Evolutionary conservation across 768 basidiomycete genomes (phyloP).

Genomic region (Xanthoconium purpureum): DNA sequence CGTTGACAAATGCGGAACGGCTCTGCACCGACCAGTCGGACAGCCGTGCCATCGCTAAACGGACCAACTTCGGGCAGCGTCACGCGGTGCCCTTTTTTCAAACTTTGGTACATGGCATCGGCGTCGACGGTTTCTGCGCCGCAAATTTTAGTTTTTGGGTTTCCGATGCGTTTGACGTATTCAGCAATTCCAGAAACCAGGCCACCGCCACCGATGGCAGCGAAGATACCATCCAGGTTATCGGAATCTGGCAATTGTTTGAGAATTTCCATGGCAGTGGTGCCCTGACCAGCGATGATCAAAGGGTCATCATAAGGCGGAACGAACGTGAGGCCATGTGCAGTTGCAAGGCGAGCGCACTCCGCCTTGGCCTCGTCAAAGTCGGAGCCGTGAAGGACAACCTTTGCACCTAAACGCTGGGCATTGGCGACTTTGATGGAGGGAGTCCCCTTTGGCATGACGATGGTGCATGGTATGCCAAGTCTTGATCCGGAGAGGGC

Average conservation of each 20-base stretch:
- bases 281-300: conserved; percentile 96
- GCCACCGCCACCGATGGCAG: conserved; percentile 92
- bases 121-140: conserved; percentile 96
- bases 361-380: conserved; percentile 97
- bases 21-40: conserved; percentile 92
- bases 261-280: conserved; percentile 90
- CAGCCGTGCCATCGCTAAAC: conserved; percentile 97
- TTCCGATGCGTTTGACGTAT: conserved; percentile 91
- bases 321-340: conserved; percentile 81
- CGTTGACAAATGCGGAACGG: conserved; percentile 89
- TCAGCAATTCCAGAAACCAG: conserved; percentile 86
- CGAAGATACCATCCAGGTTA: conserved; percentile 80
- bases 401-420: conserved; percentile 90
- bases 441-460: conserved; percentile 95
- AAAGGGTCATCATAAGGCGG: conserved; percentile 98
- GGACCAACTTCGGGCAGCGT: conserved; percentile 88
- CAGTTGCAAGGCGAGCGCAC: conserved; percentile 77
- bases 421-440: conserved; percentile 96
- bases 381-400: conserved; percentile 86
- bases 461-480: conserved; percentile 93
- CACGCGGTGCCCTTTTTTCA: conserved; percentile 78
- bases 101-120: conserved; percentile 87
- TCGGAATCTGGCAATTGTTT: conserved; percentile 82
- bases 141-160: conserved; percentile 72
- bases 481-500: conserved; percentile 90